Percentiles rank a stretch among this genome's conserved stretches.
phyloP scores from a whole-genome alignment of 192 early-diverging fungal genomes.

The Rhizophagus clarus region DNA sequence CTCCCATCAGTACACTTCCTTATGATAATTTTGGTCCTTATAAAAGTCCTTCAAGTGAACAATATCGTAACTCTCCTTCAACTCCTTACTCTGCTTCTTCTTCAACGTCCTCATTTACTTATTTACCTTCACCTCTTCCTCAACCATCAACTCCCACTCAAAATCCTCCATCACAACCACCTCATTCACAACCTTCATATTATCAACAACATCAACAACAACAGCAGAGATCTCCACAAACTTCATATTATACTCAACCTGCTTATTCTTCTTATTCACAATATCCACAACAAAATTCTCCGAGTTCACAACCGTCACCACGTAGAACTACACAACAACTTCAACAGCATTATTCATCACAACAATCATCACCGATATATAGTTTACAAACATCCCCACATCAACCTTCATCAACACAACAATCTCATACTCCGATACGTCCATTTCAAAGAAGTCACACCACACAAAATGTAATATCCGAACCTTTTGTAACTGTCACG shows the following conservation, averaged over 20 bases:
- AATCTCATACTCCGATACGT: not conserved
- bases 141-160: not conserved
- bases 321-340: not conserved
- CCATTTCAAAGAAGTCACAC: slow-evolving; percentile 24
- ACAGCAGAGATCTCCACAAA: not conserved
- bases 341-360: not conserved
- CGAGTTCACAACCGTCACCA: not conserved
- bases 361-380: not conserved
- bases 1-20: slow-evolving; percentile 17
- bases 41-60: not conserved
- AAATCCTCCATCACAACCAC: not conserved
- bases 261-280: slow-evolving; percentile 3
- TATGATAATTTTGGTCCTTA: not conserved
- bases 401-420: not conserved
- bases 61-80: not conserved
- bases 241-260: not conserved
- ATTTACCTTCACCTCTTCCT: not conserved
- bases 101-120: not conserved
- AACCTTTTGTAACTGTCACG: slow-evolving; percentile 29
- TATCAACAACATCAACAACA: not conserved
- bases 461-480: slow-evolving; percentile 19
- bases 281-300: not conserved
- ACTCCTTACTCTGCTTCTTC: not conserved
- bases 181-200: not conserved
- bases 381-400: not conserved